Conservation (phyloP, 495 filamentous ascomycete species). For the Xylaria acuta region DNA sequence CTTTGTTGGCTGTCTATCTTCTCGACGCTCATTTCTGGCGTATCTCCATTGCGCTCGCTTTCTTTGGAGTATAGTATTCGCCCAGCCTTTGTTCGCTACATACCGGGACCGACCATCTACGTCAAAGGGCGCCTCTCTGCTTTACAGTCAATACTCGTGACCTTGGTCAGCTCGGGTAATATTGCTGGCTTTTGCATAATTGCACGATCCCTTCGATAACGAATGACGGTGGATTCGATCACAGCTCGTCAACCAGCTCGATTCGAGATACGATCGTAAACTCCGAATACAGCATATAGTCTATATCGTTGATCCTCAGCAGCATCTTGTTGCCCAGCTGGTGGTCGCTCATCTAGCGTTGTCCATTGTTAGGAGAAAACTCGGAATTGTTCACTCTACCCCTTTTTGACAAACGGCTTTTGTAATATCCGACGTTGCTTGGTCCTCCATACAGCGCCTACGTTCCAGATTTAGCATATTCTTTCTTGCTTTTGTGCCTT, state of each 20-base stretch:
- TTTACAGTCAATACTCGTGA: slow-evolving; percentile 4
- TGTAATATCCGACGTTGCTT: slow-evolving; percentile 40
- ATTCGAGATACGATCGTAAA: slow-evolving; percentile 30
- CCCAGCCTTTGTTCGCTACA: slow-evolving; percentile 40
- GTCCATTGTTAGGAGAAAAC: slow-evolving; percentile 35
- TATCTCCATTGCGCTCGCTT: slow-evolving; percentile 42
- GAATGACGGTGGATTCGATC: slow-evolving; percentile 31
- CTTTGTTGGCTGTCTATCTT: slow-evolving; percentile 38
- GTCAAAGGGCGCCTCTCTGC: slow-evolving; percentile 31
- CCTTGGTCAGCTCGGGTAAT: slow-evolving; percentile 35
- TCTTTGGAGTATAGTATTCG: slow-evolving; percentile 43
- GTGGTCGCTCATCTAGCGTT: slow-evolving; percentile 39
- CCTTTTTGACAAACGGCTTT: slow-evolving; percentile 36
- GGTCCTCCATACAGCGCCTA: slow-evolving; percentile 34
- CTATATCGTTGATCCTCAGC: slow-evolving; percentile 36
- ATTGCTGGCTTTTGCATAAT: slow-evolving; percentile 27
- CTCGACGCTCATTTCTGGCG: slow-evolving; percentile 42
- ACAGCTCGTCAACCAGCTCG: slow-evolving; percentile 31
- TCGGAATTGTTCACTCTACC: slow-evolving; percentile 27
- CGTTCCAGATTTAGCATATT: slow-evolving; percentile 38
- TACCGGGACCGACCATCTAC: slow-evolving; percentile 31
- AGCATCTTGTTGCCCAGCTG: slow-evolving; percentile 36
- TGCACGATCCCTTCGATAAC: slow-evolving; percentile 31
- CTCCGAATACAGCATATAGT: slow-evolving; percentile 35
- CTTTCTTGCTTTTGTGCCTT: slow-evolving; percentile 54